phyloP scores from a whole-genome alignment of 495 filamentous ascomycete species.

The Venustampulla echinocandica region DNA sequence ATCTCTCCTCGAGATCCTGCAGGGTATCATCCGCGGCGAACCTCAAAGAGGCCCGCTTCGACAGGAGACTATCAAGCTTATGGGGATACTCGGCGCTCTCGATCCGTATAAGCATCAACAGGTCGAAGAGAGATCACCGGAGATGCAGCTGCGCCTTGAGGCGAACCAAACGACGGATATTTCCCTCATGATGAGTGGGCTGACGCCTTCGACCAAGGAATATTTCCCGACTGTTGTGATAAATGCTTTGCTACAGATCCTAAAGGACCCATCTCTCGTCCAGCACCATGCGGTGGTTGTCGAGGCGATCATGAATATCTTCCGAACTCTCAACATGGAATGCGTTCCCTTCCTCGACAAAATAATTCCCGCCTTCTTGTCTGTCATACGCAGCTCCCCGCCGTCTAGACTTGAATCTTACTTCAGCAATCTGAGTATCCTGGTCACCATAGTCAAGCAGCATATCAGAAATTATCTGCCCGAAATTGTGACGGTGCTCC shows the following conservation, averaged over 20 bases:
- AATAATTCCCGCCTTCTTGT: conserved; percentile 87
- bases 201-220: conserved; percentile 95
- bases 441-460: conserved; percentile 91
- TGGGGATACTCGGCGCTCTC: conserved; percentile 92
- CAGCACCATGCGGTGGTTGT: conserved; percentile 94
- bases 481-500: conserved; percentile 72
- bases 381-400: conserved; percentile 71
- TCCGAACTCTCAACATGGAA: conserved; percentile 88
- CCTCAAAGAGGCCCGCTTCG: conserved; percentile 67
- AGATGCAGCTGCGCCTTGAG: conserved; percentile 52
- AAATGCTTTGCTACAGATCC: conserved; percentile 80
- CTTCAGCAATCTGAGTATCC: conserved; percentile 87
- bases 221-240: conserved; percentile 98
- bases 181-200: conserved; percentile 90
- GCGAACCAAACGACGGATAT: conserved; percentile 75
- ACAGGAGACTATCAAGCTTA: conserved; percentile 89
- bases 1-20: conserved; percentile 80
- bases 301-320: conserved; percentile 97
- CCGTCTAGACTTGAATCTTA: conserved; percentile 75
- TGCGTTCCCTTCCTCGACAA: conserved; percentile 89
- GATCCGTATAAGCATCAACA: conserved; percentile 94
- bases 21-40: conserved; percentile 88
- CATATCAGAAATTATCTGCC: conserved; percentile 86
- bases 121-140: conserved; percentile 54
- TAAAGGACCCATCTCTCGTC: conserved; percentile 78